Evolutionary conservation across 371 early-diverging fungal species (phyloP).

Genomic region (Mortierella polycephala): DNA sequence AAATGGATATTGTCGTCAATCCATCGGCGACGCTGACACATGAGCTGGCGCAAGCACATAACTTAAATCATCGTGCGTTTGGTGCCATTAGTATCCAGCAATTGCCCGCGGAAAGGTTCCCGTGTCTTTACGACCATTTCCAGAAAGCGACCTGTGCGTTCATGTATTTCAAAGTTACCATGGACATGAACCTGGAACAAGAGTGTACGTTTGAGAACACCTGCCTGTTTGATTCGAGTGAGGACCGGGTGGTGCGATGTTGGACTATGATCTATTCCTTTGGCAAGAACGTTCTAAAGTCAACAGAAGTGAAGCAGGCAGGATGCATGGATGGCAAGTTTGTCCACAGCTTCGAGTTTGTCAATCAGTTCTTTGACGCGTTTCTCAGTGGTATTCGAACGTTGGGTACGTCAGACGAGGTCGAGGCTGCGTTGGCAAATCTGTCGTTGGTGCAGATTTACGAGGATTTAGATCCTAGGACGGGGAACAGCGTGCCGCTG

Average conservation of each 20-base stretch:
- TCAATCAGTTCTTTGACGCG: slow-evolving; percentile 72
- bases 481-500: slow-evolving; percentile 38
- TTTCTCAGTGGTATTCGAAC: slow-evolving; percentile 63
- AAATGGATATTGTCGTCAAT: neutral
- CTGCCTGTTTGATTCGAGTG: slow-evolving; percentile 63
- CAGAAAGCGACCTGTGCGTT: slow-evolving; percentile 30
- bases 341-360: slow-evolving; percentile 65
- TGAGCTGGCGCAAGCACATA: slow-evolving; percentile 22
- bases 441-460: slow-evolving; percentile 66
- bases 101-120: slow-evolving; percentile 35
- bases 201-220: slow-evolving; percentile 43
- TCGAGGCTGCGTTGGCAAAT: slow-evolving; percentile 64
- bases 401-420: slow-evolving; percentile 62
- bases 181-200: slow-evolving; percentile 27
- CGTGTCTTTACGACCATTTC: slow-evolving; percentile 31
- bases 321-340: slow-evolving; percentile 58
- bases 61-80: slow-evolving; percentile 18
- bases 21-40: slow-evolving; percentile 9
- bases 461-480: slow-evolving; percentile 59
- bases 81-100: slow-evolving; percentile 29
- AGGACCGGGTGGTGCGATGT: slow-evolving; percentile 65
- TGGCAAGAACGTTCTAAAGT: slow-evolving; percentile 69
- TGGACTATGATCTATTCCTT: slow-evolving; percentile 73
- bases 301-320: slow-evolving; percentile 66
- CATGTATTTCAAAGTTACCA: slow-evolving; percentile 30